Conservation (phyloP, 805 yeast species). For the Sugiyamaella chiloensis region DNA sequence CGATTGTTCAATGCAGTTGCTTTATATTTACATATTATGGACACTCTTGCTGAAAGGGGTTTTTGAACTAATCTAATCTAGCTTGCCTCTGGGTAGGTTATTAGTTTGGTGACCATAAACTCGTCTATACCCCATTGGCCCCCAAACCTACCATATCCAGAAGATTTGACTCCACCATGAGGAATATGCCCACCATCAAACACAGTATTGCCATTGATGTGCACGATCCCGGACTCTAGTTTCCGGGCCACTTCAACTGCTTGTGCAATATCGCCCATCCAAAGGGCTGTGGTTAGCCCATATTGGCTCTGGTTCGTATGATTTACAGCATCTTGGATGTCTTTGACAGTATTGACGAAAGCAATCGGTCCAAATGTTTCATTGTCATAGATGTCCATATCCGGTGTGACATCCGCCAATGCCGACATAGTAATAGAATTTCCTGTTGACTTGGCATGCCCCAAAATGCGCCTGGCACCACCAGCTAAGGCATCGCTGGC, state of each 20-base stretch:
- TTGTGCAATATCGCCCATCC: slow-evolving; percentile 59
- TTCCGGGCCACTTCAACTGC: slow-evolving; percentile 64
- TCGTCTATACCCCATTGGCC: slow-evolving; percentile 65
- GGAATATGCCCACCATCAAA: slow-evolving; percentile 20
- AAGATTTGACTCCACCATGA: slow-evolving; percentile 61
- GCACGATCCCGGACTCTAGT: slow-evolving; percentile 75
- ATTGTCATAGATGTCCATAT: slow-evolving; percentile 63
- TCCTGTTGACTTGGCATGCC: slow-evolving; percentile 62
- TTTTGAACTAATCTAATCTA: too few relatives aligned
- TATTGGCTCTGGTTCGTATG: slow-evolving; percentile 67
- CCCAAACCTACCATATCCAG: slow-evolving; percentile 74
- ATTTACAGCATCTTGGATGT: slow-evolving; percentile 62
- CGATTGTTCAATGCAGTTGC: slow-evolving; percentile 60
- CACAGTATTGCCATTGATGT: slow-evolving; percentile 54
- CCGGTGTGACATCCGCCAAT: slow-evolving; percentile 57
- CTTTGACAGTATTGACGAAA: slow-evolving; percentile 61
- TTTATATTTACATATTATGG: slow-evolving; percentile 65
- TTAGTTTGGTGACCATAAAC: slow-evolving; percentile 53
- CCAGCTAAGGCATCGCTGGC: slow-evolving; percentile 51
- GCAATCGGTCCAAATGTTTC: slow-evolving; percentile 82
- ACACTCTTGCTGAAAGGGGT: slow-evolving; percentile 57
- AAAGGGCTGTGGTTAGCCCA: slow-evolving; percentile 80
- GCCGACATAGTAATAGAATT: slow-evolving; percentile 44
- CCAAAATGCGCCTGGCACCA: slow-evolving; percentile 65
- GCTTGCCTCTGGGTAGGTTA: slow-evolving; percentile 28